These are phyloP conservation scores for Candida sithepensis DNA, from an alignment of 805 yeast genomes.

Conservation along the genomic window DNA sequence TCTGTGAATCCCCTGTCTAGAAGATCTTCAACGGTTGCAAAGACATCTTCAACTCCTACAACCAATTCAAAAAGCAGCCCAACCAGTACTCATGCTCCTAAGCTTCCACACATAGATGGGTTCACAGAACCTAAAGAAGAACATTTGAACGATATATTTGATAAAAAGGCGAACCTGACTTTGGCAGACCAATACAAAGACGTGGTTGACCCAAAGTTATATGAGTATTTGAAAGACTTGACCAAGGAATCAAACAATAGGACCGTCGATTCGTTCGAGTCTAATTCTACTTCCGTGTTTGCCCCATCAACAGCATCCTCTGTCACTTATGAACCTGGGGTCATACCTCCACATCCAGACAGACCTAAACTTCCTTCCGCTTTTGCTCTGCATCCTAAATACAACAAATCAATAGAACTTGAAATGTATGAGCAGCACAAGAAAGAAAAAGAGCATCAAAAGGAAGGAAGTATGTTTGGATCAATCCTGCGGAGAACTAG, in stretches of 20 bases:
- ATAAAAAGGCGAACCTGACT: constrained; percentile 8
- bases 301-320: constrained; percentile 22
- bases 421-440: constrained; percentile 19
- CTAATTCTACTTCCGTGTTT: constrained; percentile 15
- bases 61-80: not conserved
- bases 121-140: constrained; percentile 10
- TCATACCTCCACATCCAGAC: constrained; percentile 51
- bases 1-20: not conserved
- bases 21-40: not conserved
- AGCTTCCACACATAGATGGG: constrained; percentile 7
- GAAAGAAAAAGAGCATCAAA: constrained; percentile 13
- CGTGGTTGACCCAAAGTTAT: constrained; percentile 42
- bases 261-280: not conserved
- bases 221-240: constrained; percentile 40
- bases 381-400: constrained; percentile 31
- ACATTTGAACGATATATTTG: constrained; percentile 4
- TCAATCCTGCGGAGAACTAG: constrained; percentile 28
- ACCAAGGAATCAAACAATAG: constrained; percentile 8
- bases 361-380: constrained; percentile 48
- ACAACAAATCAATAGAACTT: constrained; percentile 22
- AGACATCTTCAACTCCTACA: not conserved
- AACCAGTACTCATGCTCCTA: not conserved
- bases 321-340: constrained; percentile 35
- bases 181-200: constrained; percentile 24
- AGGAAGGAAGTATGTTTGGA: constrained; percentile 27